Percentiles rank a stretch among this genome's conserved stretches.
phyloP scores from a whole-genome alignment of 768 basidiomycete species.

The Pisolithus sp. region DNA sequence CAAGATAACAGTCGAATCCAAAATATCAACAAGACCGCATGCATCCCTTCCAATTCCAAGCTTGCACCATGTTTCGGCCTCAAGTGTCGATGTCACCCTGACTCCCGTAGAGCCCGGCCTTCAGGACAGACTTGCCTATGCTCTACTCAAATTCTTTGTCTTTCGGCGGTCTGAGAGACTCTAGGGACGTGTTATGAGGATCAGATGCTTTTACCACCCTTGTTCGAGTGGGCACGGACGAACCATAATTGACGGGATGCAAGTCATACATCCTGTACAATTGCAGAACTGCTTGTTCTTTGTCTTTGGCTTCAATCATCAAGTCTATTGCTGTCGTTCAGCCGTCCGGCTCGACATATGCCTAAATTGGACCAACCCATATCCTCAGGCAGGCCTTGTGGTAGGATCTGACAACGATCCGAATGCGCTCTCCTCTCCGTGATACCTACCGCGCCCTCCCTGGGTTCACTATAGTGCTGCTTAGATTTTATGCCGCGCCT shows the following conservation, averaged over 20 bases:
- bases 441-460: conserved; percentile 73
- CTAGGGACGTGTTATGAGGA: no score
- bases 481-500: conserved; percentile 79
- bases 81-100: no score
- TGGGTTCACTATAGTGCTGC: conserved; percentile 87
- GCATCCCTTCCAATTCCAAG: no score
- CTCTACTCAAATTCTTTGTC: no score
- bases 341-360: conserved; percentile 6
- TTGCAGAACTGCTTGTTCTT: conserved; percentile 90
- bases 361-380: conserved; percentile 40
- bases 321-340: conserved; percentile 42
- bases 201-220: no score
- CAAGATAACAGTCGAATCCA: no score
- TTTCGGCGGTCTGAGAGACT: no score
- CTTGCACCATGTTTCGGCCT: no score
- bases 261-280: conserved; percentile 73
- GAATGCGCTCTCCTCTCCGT: conserved; percentile 88
- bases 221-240: conserved; percentile 8
- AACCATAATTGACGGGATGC: conserved; percentile 55
- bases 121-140: no score
- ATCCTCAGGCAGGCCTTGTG: conserved; percentile 56
- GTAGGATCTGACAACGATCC: conserved; percentile 69
- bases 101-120: no score
- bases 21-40: no score
- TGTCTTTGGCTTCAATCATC: conserved; percentile 93